phyloP scores from a whole-genome alignment of 257 asterid species.

The Solanum tarijense region DNA sequence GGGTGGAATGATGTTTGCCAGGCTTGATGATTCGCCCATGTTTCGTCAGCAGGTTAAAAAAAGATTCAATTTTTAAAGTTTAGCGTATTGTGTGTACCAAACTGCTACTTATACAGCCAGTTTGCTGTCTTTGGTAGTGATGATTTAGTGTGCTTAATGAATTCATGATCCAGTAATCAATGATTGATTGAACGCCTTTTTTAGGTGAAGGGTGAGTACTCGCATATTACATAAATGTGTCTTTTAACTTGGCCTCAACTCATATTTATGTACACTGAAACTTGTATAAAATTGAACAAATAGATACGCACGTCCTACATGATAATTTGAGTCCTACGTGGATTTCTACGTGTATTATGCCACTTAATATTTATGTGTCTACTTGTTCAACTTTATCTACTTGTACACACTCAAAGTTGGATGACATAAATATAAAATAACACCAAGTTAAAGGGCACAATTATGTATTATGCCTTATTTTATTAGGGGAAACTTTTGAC shows the following conservation, averaged over 20 bases:
- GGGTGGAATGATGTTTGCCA: constrained; percentile 48
- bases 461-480: background rate
- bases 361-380: too few species aligned
- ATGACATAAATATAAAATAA: too few species aligned
- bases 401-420: background rate
- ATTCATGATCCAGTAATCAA: background rate
- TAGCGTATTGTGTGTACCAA: background rate
- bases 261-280: too few species aligned
- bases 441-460: background rate
- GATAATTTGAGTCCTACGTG: background rate
- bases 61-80: background rate
- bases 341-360: background rate
- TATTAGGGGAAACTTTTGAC: background rate
- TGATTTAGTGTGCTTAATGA: background rate
- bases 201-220: background rate
- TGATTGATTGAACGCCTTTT: background rate
- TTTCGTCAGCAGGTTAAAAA: constrained; percentile 76
- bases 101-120: background rate
- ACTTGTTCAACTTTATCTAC: too few species aligned
- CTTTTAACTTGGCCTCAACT: too few species aligned
- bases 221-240: background rate
- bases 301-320: too few species aligned
- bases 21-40: constrained; percentile 95
- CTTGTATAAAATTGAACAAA: background rate
- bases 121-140: background rate